phyloP scores from a whole-genome alignment of 164 flowering plant species.

The Tinospora cordifolia region DNA sequence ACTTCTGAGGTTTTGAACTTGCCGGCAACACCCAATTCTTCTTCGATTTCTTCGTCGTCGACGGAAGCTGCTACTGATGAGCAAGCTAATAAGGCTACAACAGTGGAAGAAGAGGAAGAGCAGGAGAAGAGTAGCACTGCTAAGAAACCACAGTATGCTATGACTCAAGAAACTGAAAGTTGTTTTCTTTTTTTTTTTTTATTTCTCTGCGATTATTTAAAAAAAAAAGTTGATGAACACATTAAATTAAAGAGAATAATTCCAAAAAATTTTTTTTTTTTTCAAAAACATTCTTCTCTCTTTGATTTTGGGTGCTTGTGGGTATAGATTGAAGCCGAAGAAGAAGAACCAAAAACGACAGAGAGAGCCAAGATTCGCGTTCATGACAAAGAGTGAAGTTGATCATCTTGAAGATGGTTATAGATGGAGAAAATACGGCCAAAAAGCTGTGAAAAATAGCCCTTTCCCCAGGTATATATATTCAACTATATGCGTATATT shows the following conservation, averaged over 20 bases:
- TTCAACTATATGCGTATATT: too few relatives aligned
- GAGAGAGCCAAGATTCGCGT: conserved; percentile 82
- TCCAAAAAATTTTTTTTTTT: too few relatives aligned
- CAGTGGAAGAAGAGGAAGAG: conserved; percentile 25
- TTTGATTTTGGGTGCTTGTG: background rate
- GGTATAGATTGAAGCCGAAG: conserved; percentile 52
- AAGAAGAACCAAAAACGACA: conserved; percentile 69
- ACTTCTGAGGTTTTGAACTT: conserved; percentile 57
- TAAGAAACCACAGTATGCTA: conserved; percentile 43
- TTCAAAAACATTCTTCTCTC: background rate
- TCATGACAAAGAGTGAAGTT: conserved; percentile 84
- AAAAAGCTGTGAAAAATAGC: conserved; percentile 92
- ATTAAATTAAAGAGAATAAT: background rate
- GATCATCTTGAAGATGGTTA: conserved; percentile 90
- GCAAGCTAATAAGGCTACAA: conserved; percentile 8
- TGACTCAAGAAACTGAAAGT: too few relatives aligned
- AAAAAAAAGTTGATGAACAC: background rate
- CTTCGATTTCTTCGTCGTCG: conserved; percentile 68
- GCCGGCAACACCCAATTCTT: conserved; percentile 63
- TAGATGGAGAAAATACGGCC: conserved; percentile 93
- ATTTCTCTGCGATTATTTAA: too few relatives aligned
- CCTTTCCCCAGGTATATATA: conserved; percentile 67
- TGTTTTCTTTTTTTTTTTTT: too few relatives aligned
- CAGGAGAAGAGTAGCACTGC: conserved; percentile 29
- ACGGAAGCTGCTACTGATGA: conserved; percentile 45